phyloP scores from a whole-genome alignment of 2,329 filamentous ascomycete species.

The Alternaria viburni region DNA sequence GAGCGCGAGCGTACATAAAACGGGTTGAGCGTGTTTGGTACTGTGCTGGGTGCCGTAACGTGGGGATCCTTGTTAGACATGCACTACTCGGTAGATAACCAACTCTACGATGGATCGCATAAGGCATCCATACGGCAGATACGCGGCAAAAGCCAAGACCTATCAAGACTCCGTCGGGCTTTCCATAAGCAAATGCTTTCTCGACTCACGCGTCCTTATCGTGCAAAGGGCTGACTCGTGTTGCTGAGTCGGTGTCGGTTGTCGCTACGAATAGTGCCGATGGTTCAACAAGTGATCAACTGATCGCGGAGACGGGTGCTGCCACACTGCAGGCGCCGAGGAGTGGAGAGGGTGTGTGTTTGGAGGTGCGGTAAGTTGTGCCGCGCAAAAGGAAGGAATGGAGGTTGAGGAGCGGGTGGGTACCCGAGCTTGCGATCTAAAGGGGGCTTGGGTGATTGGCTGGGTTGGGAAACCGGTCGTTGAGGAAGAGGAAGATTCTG shows the following conservation, averaged over 20 bases:
- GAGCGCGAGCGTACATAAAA: neutral
- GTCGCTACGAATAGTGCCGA: neutral
- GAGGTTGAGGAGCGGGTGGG: neutral
- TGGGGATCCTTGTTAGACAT: neutral
- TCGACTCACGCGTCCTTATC: neutral
- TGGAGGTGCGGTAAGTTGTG: neutral
- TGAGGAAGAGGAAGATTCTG: too few species aligned
- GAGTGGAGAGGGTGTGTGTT: neutral
- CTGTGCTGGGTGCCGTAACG: neutral
- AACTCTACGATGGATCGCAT: neutral
- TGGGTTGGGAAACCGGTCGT: neutral
- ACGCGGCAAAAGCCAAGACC: neutral
- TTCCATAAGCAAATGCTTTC: neutral
- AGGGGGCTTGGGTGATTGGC: neutral
- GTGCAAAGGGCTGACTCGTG: neutral
- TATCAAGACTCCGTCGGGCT: neutral
- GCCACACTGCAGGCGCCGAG: neutral
- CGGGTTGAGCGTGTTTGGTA: neutral
- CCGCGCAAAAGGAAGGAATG: neutral
- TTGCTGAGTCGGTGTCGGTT: neutral
- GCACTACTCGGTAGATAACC: neutral
- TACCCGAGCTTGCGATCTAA: neutral
- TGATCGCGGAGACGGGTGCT: neutral
- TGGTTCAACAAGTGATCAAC: neutral
- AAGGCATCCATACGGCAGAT: neutral